These are phyloP conservation scores for Tilletia indica DNA, from an alignment of 1,284 basidiomycete genomes.

Conservation along the genomic window DNA sequence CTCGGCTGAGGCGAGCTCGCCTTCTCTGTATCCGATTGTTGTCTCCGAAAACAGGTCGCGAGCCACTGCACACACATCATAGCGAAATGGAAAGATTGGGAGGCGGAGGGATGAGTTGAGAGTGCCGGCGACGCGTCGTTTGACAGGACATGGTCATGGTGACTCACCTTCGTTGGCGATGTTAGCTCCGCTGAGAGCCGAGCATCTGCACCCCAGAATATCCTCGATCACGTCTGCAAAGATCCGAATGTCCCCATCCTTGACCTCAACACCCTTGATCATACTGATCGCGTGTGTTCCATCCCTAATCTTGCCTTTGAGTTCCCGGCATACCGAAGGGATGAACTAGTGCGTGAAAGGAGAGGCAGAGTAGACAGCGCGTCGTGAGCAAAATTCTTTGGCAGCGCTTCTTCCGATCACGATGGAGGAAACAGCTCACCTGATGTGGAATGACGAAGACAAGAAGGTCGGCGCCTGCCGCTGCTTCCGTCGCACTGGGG, in stretches of 20 bases:
- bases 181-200: constrained; percentile 64
- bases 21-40: constrained; percentile 62
- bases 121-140: too few relatives aligned
- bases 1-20: constrained; percentile 38
- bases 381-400: neutral
- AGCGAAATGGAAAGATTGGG: neutral
- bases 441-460: constrained; percentile 64
- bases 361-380: neutral
- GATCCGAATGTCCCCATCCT: constrained; percentile 61
- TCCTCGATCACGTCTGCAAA: constrained; percentile 64
- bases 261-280: constrained; percentile 57
- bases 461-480: constrained; percentile 62
- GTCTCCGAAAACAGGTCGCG: constrained; percentile 62
- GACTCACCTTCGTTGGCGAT: constrained; percentile 62
- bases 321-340: constrained; percentile 41
- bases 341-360: constrained; percentile 53
- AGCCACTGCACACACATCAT: constrained; percentile 55
- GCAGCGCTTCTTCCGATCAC: neutral
- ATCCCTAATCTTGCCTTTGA: constrained; percentile 46
- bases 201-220: constrained; percentile 60
- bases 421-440: constrained; percentile 16
- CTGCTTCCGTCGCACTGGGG: constrained; percentile 60
- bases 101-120: too few relatives aligned
- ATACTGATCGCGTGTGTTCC: constrained; percentile 55
- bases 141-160: neutral